A percentile compares a stretch with the other conserved stretches of the same genome.
phyloP scores from a whole-genome alignment of 129 eudicot genomes.

The Centaurea solstitialis region DNA sequence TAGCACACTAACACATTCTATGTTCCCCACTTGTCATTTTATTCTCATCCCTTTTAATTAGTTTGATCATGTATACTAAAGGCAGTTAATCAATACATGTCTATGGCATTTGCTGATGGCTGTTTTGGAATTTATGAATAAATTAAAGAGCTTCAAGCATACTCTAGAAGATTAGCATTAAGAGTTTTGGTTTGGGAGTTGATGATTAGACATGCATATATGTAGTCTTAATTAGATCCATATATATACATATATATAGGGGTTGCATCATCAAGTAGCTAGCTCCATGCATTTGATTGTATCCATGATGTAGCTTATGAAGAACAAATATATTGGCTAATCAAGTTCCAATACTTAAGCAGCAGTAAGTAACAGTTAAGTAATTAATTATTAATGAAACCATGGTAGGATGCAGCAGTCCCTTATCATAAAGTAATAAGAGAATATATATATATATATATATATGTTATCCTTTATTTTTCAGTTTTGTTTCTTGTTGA shows the following conservation, averaged over 20 bases:
- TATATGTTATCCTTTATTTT: background rate
- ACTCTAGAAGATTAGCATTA: background rate
- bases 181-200: background rate
- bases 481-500: constrained; percentile 8
- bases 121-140: background rate
- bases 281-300: background rate
- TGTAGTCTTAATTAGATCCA: too few species aligned
- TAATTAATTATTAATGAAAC: too few species aligned
- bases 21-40: constrained; percentile 22
- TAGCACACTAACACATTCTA: background rate
- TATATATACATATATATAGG: too few species aligned
- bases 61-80: background rate
- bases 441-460: too few species aligned
- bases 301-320: constrained; percentile 3
- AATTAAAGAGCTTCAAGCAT: background rate
- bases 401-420: too few species aligned
- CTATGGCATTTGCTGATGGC: background rate
- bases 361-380: background rate
- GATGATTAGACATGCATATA: constrained; percentile 14
- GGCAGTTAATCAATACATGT: background rate
- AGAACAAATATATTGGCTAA: background rate
- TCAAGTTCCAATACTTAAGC: constrained; percentile 21
- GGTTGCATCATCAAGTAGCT: constrained; percentile 5
- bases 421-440: background rate
- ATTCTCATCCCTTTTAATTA: background rate